phyloP scores from a whole-genome alignment of 768 basidiomycete species.

The Suillus lakei region DNA sequence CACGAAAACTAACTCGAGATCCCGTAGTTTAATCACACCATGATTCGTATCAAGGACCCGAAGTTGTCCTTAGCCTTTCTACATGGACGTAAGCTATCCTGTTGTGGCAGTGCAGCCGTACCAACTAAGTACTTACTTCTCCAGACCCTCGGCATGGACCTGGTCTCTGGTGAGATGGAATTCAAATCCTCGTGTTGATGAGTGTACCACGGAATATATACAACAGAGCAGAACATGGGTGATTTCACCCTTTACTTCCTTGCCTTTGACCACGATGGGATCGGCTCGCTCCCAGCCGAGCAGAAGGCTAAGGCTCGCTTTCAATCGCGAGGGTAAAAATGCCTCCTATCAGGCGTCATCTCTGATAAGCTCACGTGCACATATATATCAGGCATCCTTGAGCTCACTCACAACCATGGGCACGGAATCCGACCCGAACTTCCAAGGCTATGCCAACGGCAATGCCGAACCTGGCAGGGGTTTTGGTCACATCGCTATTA shows the following conservation, averaged over 20 bases:
- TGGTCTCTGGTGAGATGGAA: slow-evolving; percentile 53
- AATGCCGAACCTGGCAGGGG: slow-evolving; percentile 80
- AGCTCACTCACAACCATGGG: slow-evolving; percentile 92
- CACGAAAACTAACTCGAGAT: slow-evolving; percentile 4
- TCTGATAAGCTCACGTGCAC: not conserved
- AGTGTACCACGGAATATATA: slow-evolving; percentile 11
- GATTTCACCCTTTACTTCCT: slow-evolving; percentile 88
- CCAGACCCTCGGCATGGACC: slow-evolving; percentile 77
- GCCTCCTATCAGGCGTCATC: slow-evolving; percentile 6
- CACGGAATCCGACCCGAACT: slow-evolving; percentile 77
- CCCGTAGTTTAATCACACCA: slow-evolving; percentile 80
- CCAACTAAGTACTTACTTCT: not conserved
- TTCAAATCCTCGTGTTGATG: not conserved
- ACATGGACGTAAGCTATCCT: slow-evolving; percentile 59
- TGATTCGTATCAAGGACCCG: slow-evolving; percentile 89
- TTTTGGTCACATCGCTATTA: slow-evolving; percentile 90
- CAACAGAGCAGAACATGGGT: slow-evolving; percentile 54
- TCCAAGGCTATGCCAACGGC: slow-evolving; percentile 84
- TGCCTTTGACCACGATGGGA: slow-evolving; percentile 69
- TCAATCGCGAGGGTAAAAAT: slow-evolving; percentile 66
- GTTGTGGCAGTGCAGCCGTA: not conserved
- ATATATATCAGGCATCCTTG: slow-evolving; percentile 64
- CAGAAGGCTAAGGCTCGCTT: slow-evolving; percentile 55
- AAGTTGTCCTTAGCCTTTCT: slow-evolving; percentile 81
- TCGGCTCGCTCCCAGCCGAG: slow-evolving; percentile 49